Evolutionary conservation across 2,329 filamentous ascomycete genomes (phyloP), one percentile per base, ranked within the genome.

Genomic region (Helicocarpus griseus): DNA sequence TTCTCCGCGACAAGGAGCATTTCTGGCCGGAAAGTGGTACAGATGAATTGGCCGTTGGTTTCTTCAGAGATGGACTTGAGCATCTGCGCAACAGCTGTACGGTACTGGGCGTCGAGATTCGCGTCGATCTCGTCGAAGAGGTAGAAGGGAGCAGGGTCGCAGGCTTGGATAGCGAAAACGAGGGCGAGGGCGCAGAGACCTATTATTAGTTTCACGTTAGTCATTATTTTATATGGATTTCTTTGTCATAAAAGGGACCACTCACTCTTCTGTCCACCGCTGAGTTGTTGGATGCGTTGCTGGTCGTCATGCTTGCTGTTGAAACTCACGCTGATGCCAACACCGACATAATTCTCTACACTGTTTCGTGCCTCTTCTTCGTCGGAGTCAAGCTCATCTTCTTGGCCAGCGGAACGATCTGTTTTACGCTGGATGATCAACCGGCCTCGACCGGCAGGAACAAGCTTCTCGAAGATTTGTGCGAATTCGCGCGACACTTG

Each of bases 71-170:
- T 89, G 50, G 83, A 84, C 63, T 91, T 77, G 21, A 98, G 78
- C 73, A 97, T 87, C 52, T 87, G 80, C 2, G 93, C 93, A 9
- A 98, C 93, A 1, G 93, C 91, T 1, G 93, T 96, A 55, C 93
- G 86, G 74, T 98, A 98, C 70, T 98, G 93, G 1, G 93, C 90
- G 67, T 98, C 93, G 22, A 98, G 80, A 66, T 98, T 98, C 68
- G 93, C 93, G 65, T 98, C 93, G 57, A 98, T 95, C 71, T 98
- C 93, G 68, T 98, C 93, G 61, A 98, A 98, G 63, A 98, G 90
- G 67, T 98, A 96, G 77, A 98, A 97, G 1, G 93, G 93, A 41
- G 91, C 94, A 8, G 91, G 93, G 67, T 98, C 93, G 54, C 91
- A 95, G 60, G 90, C 88, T 70, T 98, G 93, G 60, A 98, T 94